Evolutionary conservation across 805 yeast genomes (phyloP).

Genomic region (Hanseniaspora occidentalis): DNA sequence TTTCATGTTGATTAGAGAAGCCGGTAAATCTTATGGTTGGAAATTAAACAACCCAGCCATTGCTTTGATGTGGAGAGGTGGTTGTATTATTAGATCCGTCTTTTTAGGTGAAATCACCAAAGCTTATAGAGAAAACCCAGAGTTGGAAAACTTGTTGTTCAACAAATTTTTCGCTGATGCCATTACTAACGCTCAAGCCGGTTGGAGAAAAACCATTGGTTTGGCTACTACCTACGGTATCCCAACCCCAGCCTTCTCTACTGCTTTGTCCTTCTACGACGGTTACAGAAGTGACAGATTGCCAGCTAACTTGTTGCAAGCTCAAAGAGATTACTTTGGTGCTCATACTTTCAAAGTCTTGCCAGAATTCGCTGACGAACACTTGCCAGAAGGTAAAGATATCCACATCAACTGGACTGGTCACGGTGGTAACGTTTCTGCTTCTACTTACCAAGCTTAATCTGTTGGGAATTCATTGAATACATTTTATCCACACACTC

Average conservation of each 20-base stretch:
- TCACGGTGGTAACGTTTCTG: conserved; percentile 94
- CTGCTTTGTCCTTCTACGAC: conserved; percentile 95
- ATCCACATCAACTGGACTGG: conserved; percentile 99
- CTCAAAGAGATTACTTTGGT: conserved; percentile 99
- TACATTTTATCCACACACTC: background rate
- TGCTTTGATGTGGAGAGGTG: conserved; percentile 99
- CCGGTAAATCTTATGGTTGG: conserved; percentile 95
- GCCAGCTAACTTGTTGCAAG: conserved; percentile 97
- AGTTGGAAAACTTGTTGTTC: conserved; percentile 90
- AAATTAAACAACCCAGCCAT: conserved; percentile 95
- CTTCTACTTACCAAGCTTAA: conserved; percentile 88
- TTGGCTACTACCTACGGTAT: conserved; percentile 76
- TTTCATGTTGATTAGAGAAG: conserved; percentile 97
- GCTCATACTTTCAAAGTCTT: conserved; percentile 97
- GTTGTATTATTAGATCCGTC: conserved; percentile 98
- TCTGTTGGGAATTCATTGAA: too few species aligned
- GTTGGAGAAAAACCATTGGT: conserved; percentile 86
- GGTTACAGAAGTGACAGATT: conserved; percentile 93
- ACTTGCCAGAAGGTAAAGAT: conserved; percentile 66
- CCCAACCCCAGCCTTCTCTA: conserved; percentile 95
- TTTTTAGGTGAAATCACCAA: conserved; percentile 94
- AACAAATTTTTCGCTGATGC: conserved; percentile 90
- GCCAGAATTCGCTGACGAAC: conserved; percentile 69
- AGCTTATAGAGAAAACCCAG: conserved; percentile 90
- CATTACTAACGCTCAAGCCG: conserved; percentile 81